phyloP scores from a whole-genome alignment of 306 rosid species.

The Adenanthera pavonina region DNA sequence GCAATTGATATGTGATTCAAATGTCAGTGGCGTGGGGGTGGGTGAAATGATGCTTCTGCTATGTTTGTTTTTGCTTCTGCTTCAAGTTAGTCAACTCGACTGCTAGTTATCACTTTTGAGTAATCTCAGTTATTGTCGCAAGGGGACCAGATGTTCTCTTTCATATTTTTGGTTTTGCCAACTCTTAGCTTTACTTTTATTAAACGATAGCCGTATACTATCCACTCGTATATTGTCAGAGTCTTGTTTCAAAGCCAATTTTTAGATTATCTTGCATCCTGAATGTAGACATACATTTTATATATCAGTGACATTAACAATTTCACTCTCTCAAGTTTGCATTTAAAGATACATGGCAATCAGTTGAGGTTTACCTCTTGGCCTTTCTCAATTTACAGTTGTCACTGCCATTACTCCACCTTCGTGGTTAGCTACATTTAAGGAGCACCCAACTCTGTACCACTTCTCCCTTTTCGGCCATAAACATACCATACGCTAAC shows the following conservation, averaged over 20 bases:
- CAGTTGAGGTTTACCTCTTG: background rate
- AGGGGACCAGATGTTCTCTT: background rate
- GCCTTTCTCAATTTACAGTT: background rate
- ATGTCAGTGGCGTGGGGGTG: constrained; percentile 13
- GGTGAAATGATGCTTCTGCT: constrained; percentile 22
- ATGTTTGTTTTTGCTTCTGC: constrained; percentile 28
- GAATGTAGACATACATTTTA: background rate
- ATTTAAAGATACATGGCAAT: background rate
- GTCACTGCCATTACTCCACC: background rate
- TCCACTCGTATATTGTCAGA: background rate
- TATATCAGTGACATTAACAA: background rate
- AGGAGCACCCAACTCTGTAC: background rate
- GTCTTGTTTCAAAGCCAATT: no score
- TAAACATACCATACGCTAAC: background rate
- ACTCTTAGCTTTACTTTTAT: background rate
- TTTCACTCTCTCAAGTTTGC: background rate
- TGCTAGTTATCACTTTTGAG: constrained; percentile 9
- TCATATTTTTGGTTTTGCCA: background rate
- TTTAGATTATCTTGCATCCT: background rate
- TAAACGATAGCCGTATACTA: background rate
- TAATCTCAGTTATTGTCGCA: background rate
- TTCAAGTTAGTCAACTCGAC: constrained; percentile 16
- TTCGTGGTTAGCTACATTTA: background rate
- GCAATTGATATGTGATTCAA: constrained; percentile 5
- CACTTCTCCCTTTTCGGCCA: background rate